A percentile compares a stretch with the other conserved stretches of the same genome.
phyloP scores from a whole-genome alignment of 345 rosid species.

The Lumnitzera racemosa region DNA sequence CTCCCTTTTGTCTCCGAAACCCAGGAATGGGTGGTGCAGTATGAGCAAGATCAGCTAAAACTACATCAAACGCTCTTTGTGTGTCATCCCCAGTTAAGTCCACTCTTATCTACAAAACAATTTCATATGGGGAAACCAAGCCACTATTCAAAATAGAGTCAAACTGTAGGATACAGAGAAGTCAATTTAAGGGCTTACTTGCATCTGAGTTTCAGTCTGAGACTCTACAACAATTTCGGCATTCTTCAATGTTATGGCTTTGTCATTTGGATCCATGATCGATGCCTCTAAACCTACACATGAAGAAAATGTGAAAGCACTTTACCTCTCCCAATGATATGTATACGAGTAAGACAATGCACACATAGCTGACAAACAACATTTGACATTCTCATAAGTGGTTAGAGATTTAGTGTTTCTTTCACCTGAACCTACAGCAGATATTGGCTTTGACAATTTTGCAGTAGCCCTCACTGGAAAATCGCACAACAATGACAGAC shows the following conservation, averaged over 20 bases:
- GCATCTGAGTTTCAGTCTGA: conserved; percentile 34
- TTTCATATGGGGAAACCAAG: background rate
- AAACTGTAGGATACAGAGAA: background rate
- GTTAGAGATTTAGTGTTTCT: background rate
- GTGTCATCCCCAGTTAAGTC: conserved; percentile 47
- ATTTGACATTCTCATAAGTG: background rate
- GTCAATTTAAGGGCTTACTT: conserved; percentile 22
- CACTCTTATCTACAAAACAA: conserved; percentile 40
- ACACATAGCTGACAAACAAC: background rate
- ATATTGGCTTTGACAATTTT: conserved; percentile 20
- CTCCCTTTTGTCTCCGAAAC: conserved; percentile 58
- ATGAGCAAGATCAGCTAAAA: conserved; percentile 41
- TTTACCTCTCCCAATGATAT: background rate
- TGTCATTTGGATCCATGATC: conserved; percentile 34
- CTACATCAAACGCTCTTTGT: conserved; percentile 36
- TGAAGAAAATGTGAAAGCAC: background rate
- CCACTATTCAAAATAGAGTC: background rate
- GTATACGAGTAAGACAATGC: background rate
- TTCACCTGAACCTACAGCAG: conserved; percentile 44
- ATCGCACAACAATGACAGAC: conserved; percentile 11
- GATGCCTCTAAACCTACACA: conserved; percentile 43
- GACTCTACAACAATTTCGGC: conserved; percentile 43
- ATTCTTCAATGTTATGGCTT: conserved; percentile 29
- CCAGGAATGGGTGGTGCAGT: conserved; percentile 63
- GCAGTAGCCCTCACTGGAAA: background rate